These are phyloP conservation scores for Leucosporidium creatinivorum DNA, from an alignment of 768 basidiomycete genomes.

Conservation along the genomic window DNA sequence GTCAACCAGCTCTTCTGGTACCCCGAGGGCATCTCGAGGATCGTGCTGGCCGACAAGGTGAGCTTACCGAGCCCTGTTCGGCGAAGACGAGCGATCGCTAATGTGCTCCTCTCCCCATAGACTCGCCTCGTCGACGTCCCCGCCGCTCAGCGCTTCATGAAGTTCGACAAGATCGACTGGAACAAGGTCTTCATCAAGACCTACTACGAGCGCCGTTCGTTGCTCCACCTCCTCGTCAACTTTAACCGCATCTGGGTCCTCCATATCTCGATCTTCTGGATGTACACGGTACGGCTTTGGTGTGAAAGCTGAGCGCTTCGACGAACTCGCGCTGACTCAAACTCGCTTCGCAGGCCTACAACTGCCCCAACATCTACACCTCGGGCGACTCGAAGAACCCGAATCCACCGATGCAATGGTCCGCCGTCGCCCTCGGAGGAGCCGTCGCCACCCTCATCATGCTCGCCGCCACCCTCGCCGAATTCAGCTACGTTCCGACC, in stretches of 20 bases:
- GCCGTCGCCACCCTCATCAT: conserved; percentile 94
- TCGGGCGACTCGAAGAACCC: conserved; percentile 47
- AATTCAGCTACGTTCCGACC: conserved; percentile 95
- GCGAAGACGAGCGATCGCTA: conserved; percentile 8
- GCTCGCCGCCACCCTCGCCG: conserved; percentile 85
- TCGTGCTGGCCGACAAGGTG: conserved; percentile 81
- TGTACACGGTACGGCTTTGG: conserved; percentile 56
- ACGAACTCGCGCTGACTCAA: background rate
- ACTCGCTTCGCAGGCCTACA: conserved; percentile 53
- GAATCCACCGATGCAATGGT: conserved; percentile 78
- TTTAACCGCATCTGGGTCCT: conserved; percentile 99
- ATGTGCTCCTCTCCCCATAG: conserved; percentile 44
- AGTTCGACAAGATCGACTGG: conserved; percentile 96
- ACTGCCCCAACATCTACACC: conserved; percentile 76
- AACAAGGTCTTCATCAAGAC: conserved; percentile 96
- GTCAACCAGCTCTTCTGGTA: conserved; percentile 99
- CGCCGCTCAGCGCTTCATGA: conserved; percentile 88
- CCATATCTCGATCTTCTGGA: conserved; percentile 90
- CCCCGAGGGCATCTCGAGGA: conserved; percentile 92
- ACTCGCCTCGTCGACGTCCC: conserved; percentile 84
- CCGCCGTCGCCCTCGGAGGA: conserved; percentile 86
- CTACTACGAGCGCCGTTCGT: conserved; percentile 93
- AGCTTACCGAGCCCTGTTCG: conserved; percentile 12
- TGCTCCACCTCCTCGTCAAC: conserved; percentile 94
- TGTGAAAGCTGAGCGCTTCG: background rate